These are phyloP conservation scores for Dichomitus squalens DNA, from an alignment of 1,284 basidiomycete genomes.

Conservation along the genomic window DNA sequence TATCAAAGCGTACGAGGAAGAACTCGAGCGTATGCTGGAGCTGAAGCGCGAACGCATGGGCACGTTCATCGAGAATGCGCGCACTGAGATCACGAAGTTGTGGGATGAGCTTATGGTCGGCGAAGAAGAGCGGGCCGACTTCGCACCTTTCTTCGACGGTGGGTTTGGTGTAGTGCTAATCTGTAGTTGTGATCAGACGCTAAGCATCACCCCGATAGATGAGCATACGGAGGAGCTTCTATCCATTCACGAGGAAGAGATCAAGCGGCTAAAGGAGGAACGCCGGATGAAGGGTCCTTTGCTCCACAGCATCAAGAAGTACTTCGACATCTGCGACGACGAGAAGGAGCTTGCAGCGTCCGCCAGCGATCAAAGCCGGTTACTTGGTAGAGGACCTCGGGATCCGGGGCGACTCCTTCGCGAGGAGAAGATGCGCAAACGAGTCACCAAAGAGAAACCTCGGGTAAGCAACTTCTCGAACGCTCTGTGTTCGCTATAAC, in stretches of 20 bases:
- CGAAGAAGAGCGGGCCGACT: constrained; percentile 81
- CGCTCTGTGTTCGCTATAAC: neutral
- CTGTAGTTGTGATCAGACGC: neutral
- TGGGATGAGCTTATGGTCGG: constrained; percentile 91
- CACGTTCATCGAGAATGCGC: constrained; percentile 81
- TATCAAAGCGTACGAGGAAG: constrained; percentile 82
- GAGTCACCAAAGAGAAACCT: constrained; percentile 94
- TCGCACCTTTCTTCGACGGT: constrained; percentile 84
- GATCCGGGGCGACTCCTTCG: constrained; percentile 80
- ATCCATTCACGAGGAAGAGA: constrained; percentile 87
- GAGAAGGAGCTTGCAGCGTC: constrained; percentile 85
- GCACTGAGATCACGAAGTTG: constrained; percentile 79
- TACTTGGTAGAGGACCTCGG: constrained; percentile 77
- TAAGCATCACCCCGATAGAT: constrained; percentile 48
- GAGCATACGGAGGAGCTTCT: constrained; percentile 90
- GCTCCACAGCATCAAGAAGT: constrained; percentile 81
- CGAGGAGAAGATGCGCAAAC: constrained; percentile 97
- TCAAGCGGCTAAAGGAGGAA: constrained; percentile 80
- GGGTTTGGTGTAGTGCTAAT: constrained; percentile 25
- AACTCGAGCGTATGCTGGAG: constrained; percentile 89
- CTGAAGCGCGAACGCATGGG: constrained; percentile 89
- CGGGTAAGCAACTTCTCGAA: constrained; percentile 56
- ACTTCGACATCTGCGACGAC: constrained; percentile 90
- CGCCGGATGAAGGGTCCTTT: constrained; percentile 77
- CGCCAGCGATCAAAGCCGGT: constrained; percentile 76